Conservation (phyloP, 441 rosid genomes). For the Aquilaria agallochum region DNA sequence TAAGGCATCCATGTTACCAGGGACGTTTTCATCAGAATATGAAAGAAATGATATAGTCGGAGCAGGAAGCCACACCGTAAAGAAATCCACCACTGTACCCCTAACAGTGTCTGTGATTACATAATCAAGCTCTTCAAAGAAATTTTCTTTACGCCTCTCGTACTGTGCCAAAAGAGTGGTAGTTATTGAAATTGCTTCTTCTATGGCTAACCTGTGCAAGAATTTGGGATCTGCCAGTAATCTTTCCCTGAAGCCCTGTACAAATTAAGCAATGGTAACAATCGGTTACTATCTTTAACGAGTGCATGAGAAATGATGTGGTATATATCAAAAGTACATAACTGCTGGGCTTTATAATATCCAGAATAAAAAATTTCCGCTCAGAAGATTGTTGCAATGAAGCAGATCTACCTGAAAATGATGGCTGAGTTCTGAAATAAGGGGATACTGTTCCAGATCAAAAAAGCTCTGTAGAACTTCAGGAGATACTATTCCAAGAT, state of each 20-base stretch:
- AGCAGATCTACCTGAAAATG: conserved; percentile 66
- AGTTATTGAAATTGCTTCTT: conserved; percentile 87
- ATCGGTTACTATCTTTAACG: neutral
- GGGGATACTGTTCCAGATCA: conserved; percentile 82
- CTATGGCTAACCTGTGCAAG: conserved; percentile 87
- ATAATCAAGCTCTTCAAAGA: conserved; percentile 89
- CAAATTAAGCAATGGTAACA: conserved; percentile 22
- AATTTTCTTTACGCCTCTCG: conserved; percentile 77
- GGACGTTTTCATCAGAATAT: conserved; percentile 45
- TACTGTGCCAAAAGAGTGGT: conserved; percentile 92
- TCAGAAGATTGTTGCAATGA: conserved; percentile 7
- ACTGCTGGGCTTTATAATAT: neutral
- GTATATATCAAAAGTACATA: too few relatives aligned
- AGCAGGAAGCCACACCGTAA: conserved; percentile 96
- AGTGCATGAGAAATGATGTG: too few relatives aligned
- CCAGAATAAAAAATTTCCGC: neutral
- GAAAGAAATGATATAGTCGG: conserved; percentile 89
- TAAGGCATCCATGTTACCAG: conserved; percentile 58
- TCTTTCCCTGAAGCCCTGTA: conserved; percentile 96
- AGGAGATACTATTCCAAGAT: conserved; percentile 90
- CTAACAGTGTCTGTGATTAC: conserved; percentile 83
- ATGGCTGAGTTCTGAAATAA: conserved; percentile 77
- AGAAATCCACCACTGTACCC: conserved; percentile 82
- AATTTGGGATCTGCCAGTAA: conserved; percentile 93
- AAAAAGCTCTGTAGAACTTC: conserved; percentile 92